Evolutionary conservation across 192 early-diverging fungal species (phyloP).

Genomic region (Coemansia furcata): DNA sequence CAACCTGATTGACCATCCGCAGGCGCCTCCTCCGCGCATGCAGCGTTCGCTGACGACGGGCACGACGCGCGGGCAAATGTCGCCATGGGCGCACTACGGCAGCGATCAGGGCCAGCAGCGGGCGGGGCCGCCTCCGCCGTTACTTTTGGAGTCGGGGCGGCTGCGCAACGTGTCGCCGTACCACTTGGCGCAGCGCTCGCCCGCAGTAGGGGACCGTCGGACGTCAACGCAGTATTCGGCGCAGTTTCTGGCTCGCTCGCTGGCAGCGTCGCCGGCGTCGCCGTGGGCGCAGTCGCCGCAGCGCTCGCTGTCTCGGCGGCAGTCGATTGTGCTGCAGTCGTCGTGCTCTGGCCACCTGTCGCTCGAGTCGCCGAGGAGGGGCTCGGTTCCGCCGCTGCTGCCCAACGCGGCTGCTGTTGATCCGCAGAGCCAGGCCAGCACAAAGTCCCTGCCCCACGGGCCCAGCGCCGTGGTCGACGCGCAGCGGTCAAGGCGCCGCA

Average conservation of each 20-base stretch:
- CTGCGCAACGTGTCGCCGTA: slow-evolving; percentile 5
- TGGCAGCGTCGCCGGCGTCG: not conserved
- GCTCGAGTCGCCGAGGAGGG: slow-evolving; percentile 2
- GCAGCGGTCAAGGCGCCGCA: slow-evolving; percentile 29
- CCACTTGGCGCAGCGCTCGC: not conserved
- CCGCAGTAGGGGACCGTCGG: not conserved
- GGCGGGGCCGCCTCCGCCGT: not conserved
- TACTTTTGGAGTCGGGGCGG: not conserved
- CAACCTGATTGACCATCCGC: not conserved
- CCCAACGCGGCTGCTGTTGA: not conserved
- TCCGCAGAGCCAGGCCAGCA: slow-evolving; percentile 27
- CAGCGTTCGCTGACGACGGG: slow-evolving; percentile 1
- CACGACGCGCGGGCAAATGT: slow-evolving; percentile 3
- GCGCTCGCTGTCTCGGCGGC: slow-evolving; percentile 29
- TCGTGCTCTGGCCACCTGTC: slow-evolving; percentile 27
- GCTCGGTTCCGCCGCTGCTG: not conserved
- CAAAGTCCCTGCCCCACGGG: slow-evolving; percentile 31
- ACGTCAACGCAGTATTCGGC: slow-evolving; percentile 3
- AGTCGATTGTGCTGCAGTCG: slow-evolving; percentile 46
- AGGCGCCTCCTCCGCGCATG: not conserved
- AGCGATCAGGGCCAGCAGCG: slow-evolving; percentile 1
- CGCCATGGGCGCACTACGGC: not conserved
- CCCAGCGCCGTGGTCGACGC: not conserved
- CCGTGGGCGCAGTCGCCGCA: not conserved
- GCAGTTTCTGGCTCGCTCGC: slow-evolving; percentile 6